Conservation (phyloP, 1,284 basidiomycete species). For the Ceratobasidium sp. region DNA sequence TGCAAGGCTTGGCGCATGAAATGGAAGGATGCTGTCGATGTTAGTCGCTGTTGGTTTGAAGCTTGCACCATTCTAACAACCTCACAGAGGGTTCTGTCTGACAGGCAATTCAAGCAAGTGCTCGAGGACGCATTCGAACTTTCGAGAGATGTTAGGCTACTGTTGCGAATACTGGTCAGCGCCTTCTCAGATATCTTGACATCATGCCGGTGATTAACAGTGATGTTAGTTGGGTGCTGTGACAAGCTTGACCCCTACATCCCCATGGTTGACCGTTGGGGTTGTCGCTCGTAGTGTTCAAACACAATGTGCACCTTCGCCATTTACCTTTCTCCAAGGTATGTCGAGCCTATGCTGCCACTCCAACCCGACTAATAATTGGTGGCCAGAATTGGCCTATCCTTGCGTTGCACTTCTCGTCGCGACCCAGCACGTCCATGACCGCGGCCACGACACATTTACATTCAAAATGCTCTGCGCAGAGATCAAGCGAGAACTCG, state of each 20-base stretch:
- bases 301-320: constrained; percentile 62
- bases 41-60: constrained; percentile 53
- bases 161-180: constrained; percentile 43
- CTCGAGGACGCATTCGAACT: constrained; percentile 42
- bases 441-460: constrained; percentile 68
- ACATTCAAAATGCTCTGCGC: constrained; percentile 83
- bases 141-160: constrained; percentile 42
- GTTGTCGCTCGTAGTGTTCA: constrained; percentile 48
- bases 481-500: constrained; percentile 55
- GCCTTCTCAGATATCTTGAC: background rate
- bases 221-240: constrained; percentile 59
- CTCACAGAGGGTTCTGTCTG: constrained; percentile 16
- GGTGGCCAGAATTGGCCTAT: constrained; percentile 66
- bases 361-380: background rate
- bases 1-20: constrained; percentile 57
- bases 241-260: constrained; percentile 57
- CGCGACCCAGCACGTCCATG: constrained; percentile 67
- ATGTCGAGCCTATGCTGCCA: constrained; percentile 46
- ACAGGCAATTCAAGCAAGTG: constrained; percentile 22
- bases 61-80: background rate
- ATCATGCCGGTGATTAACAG: background rate
- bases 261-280: constrained; percentile 63
- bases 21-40: constrained; percentile 69
- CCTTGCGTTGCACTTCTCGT: constrained; percentile 76
- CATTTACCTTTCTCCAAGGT: constrained; percentile 62